Evolutionary conservation across 129 eudicot genomes (phyloP).

Genomic region (Mikania micrantha): DNA sequence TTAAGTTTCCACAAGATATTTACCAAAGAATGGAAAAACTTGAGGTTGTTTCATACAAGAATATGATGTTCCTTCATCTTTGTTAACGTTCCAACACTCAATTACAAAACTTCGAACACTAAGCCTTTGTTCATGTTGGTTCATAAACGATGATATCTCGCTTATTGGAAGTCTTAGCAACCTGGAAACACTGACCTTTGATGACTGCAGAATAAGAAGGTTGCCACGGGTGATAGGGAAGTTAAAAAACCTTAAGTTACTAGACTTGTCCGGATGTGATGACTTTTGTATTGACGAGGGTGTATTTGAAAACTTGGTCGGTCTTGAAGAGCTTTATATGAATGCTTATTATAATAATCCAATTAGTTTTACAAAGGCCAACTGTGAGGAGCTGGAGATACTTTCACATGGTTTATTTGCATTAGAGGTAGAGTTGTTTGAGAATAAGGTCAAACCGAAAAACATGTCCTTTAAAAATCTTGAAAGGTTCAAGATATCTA

Average conservation of each 20-base stretch:
- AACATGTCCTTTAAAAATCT: background rate
- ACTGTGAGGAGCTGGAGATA: background rate
- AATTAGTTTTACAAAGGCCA: background rate
- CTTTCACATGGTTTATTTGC: background rate
- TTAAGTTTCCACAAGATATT: background rate
- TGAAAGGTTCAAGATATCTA: background rate
- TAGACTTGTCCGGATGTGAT: background rate
- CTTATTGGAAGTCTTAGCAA: background rate
- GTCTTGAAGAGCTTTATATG: conserved; percentile 5
- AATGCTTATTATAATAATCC: background rate
- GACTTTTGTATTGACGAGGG: background rate
- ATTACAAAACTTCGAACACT: background rate
- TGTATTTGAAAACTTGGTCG: background rate
- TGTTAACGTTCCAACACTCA: background rate
- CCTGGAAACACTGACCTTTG: background rate
- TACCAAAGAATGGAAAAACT: background rate
- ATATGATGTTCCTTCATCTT: background rate
- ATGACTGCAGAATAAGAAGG: background rate
- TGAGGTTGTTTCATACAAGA: background rate
- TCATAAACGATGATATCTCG: background rate
- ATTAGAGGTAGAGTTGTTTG: background rate
- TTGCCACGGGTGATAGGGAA: background rate
- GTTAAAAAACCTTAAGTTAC: background rate
- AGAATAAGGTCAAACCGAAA: background rate
- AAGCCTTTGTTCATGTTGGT: background rate